These are phyloP conservation scores for Chimonanthus praecox DNA, from an alignment of 164 flowering plant species.

Conservation along the genomic window DNA sequence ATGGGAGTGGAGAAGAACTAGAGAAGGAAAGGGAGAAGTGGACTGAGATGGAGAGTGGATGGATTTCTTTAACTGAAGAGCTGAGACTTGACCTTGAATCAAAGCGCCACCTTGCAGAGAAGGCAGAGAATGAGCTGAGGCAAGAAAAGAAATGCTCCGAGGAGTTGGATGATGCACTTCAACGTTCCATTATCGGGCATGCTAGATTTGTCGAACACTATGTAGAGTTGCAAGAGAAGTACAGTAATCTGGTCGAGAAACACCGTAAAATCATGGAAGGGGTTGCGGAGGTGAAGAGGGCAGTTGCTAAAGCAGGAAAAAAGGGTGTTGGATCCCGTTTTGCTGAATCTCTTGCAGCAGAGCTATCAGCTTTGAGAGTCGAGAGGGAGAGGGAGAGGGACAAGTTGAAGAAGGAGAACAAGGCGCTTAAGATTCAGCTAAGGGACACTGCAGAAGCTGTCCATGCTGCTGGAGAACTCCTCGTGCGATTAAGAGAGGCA, in stretches of 20 bases:
- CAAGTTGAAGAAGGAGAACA: constrained; percentile 74
- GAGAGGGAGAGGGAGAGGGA: constrained; percentile 83
- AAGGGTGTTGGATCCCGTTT: constrained; percentile 68
- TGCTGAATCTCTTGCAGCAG: constrained; percentile 71
- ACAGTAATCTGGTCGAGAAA: constrained; percentile 54
- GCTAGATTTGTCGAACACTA: constrained; percentile 87
- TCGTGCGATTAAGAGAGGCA: constrained; percentile 86
- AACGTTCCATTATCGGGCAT: constrained; percentile 76
- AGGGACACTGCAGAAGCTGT: constrained; percentile 98
- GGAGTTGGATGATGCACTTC: constrained; percentile 84
- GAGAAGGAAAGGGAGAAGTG: constrained; percentile 81
- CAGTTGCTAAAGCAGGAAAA: constrained; percentile 74
- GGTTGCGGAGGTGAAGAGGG: constrained; percentile 78
- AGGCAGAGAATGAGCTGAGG: constrained; percentile 59
- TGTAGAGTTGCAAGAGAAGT: constrained; percentile 85
- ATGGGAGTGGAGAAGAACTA: constrained; percentile 43
- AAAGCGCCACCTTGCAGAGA: constrained; percentile 64
- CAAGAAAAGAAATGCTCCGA: constrained; percentile 66
- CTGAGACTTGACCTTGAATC: constrained; percentile 73
- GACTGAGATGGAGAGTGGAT: constrained; percentile 96
- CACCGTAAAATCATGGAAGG: constrained; percentile 74
- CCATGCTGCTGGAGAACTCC: constrained; percentile 96
- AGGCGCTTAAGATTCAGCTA: constrained; percentile 65
- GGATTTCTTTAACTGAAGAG: constrained; percentile 93
- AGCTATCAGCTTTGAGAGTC: constrained; percentile 74